Evolutionary conservation across 345 rosid species (phyloP).

Genomic region (Boechera retrofracta): DNA sequence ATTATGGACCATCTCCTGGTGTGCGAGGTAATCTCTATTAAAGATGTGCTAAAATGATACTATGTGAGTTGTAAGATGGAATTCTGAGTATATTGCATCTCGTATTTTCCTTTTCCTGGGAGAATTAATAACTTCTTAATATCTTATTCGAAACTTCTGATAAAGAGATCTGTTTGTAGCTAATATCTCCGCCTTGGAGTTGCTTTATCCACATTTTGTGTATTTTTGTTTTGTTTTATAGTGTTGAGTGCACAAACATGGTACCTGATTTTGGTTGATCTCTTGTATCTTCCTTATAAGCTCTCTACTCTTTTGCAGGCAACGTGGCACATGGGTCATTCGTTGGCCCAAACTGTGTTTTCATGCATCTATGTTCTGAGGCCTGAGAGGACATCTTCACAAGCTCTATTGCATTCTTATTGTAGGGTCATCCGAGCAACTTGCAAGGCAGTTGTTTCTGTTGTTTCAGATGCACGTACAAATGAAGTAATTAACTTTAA

Average conservation of each 20-base stretch:
- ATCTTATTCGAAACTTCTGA: background rate
- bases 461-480: conserved; percentile 96
- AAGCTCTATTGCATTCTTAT: conserved; percentile 85
- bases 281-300: conserved; percentile 29
- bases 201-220: background rate
- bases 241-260: background rate
- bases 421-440: conserved; percentile 87
- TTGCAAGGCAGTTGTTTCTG: conserved; percentile 91
- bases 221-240: background rate
- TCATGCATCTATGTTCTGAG: conserved; percentile 93
- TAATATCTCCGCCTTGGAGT: conserved; percentile 11
- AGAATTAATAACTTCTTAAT: background rate
- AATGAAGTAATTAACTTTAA: conserved; percentile 95
- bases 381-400: conserved; percentile 89
- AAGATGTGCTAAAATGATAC: background rate
- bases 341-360: conserved; percentile 97
- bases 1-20: conserved; percentile 94
- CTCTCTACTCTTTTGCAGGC: conserved; percentile 64
- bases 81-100: conserved; percentile 12
- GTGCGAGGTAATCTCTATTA: conserved; percentile 72
- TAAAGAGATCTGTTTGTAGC: conserved; percentile 14
- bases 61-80: background rate
- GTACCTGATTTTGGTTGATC: conserved; percentile 15
- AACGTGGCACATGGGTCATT: conserved; percentile 99
- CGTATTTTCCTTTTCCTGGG: background rate